These are phyloP conservation scores for Phytophthora podocarpi DNA, from an alignment of 352 stramenopile genomes.

Conservation along the genomic window DNA sequence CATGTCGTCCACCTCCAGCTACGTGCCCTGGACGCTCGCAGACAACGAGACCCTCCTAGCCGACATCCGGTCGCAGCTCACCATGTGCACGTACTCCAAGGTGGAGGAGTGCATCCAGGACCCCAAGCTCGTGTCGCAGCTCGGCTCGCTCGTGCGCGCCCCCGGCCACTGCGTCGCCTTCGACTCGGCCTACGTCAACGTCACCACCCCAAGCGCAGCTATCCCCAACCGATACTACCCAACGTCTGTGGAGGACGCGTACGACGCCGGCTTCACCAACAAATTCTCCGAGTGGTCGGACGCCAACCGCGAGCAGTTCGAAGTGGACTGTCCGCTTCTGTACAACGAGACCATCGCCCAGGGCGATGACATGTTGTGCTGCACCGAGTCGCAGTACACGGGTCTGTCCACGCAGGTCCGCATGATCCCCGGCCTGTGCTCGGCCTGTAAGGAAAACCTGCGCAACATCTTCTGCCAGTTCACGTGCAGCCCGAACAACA, in stretches of 20 bases:
- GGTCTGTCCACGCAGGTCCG: conserved; percentile 60
- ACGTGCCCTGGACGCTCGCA: conserved; percentile 45
- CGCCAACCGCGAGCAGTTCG: conserved; percentile 57
- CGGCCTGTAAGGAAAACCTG: conserved; percentile 65
- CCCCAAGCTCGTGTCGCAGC: conserved; percentile 32
- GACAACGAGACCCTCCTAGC: conserved; percentile 45
- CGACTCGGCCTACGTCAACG: conserved; percentile 53
- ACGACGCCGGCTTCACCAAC: conserved; percentile 53
- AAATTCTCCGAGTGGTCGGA: conserved; percentile 68
- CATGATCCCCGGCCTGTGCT: conserved; percentile 64
- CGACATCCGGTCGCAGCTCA: conserved; percentile 39
- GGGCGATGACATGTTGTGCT: conserved; percentile 62
- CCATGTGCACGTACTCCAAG: conserved; percentile 70
- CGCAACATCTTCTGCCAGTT: conserved; percentile 73
- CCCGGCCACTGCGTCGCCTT: conserved; percentile 57
- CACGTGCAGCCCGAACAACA: conserved; percentile 71
- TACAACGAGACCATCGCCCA: conserved; percentile 59
- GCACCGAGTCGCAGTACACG: conserved; percentile 61
- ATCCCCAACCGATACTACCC: conserved; percentile 64
- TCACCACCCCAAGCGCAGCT: conserved; percentile 33
- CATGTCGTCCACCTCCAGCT: conserved; percentile 27
- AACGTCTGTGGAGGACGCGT: conserved; percentile 51
- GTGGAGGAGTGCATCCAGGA: conserved; percentile 58
- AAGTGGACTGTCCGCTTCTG: conserved; percentile 64
- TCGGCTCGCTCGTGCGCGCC: conserved; percentile 45